A percentile compares a stretch with the other conserved stretches of the same genome.
phyloP scores from a whole-genome alignment of 345 rosid species.

The Physaria fendleri region DNA sequence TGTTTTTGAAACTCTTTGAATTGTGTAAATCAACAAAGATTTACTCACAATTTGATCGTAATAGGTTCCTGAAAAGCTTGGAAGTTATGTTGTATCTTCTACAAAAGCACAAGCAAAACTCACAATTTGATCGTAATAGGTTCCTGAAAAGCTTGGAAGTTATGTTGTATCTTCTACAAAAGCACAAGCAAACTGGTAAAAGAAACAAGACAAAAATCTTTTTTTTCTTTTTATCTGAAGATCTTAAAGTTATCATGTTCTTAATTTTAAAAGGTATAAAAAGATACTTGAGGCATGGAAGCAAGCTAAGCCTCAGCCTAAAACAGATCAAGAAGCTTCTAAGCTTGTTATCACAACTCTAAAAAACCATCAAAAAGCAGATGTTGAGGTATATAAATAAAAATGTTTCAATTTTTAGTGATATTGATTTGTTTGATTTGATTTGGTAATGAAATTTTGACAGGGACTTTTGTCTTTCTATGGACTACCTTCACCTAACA shows the following conservation, averaged over 20 bases:
- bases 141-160: constrained; percentile 62
- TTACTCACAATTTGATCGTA: not conserved
- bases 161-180: constrained; percentile 71
- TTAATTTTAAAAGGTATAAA: constrained; percentile 53
- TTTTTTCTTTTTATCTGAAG: not conserved
- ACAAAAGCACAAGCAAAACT: too few relatives aligned
- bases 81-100: too few relatives aligned
- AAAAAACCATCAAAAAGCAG: constrained; percentile 57
- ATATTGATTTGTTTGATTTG: not conserved
- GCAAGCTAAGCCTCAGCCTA: constrained; percentile 64
- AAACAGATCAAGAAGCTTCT: constrained; percentile 60
- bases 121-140: too few relatives aligned
- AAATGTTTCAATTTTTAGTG: not conserved
- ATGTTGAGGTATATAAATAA: constrained; percentile 66
- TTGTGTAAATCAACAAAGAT: not conserved
- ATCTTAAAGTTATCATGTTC: not conserved
- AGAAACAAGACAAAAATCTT: not conserved
- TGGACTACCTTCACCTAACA: constrained; percentile 59
- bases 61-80: constrained; percentile 81
- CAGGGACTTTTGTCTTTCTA: constrained; percentile 82
- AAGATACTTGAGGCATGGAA: constrained; percentile 80
- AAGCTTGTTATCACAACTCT: constrained; percentile 55
- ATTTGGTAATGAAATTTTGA: not conserved
- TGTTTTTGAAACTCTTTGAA: not conserved
- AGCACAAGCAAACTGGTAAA: constrained; percentile 91